phyloP scores from a whole-genome alignment of 805 yeast species.

The Schwanniomyces pseudopolymorphus region DNA sequence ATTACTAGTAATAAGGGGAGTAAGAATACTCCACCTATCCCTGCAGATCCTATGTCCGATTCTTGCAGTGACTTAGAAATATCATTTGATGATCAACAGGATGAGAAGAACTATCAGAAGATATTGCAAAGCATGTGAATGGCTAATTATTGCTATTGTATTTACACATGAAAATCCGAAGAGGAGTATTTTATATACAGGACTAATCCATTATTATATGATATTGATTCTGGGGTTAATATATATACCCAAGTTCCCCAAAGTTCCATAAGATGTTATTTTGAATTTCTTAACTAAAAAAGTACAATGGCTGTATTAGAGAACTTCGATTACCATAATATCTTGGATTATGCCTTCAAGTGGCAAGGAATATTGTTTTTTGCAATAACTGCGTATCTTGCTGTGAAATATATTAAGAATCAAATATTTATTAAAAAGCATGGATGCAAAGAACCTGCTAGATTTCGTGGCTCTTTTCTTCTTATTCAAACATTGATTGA shows the following conservation, averaged over 20 bases:
- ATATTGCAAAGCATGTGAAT: slow-evolving; percentile 2
- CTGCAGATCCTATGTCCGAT: slow-evolving; percentile 1
- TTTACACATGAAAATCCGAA: background rate
- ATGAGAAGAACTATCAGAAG: slow-evolving; percentile 14
- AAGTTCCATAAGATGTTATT: too few species aligned
- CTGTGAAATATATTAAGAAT: slow-evolving; percentile 2
- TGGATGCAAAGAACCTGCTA: slow-evolving; percentile 14
- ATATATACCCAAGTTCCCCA: background rate
- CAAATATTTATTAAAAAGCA: slow-evolving; percentile 12
- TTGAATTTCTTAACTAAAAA: background rate
- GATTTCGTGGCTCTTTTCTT: slow-evolving; percentile 2
- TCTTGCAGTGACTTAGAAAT: slow-evolving; percentile 30
- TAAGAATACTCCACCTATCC: background rate
- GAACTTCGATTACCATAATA: background rate
- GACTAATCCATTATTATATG: background rate
- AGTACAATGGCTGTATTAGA: background rate
- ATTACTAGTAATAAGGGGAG: background rate
- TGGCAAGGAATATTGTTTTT: slow-evolving; percentile 6
- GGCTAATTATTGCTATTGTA: background rate
- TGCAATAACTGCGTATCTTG: slow-evolving; percentile 3
- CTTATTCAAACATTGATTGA: slow-evolving; percentile 8
- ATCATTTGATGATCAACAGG: slow-evolving; percentile 25
- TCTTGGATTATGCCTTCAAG: background rate
- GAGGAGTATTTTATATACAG: background rate
- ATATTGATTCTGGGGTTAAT: too few species aligned